phyloP scores from a whole-genome alignment of 768 basidiomycete genomes.

The Collybiopsis luxurians region DNA sequence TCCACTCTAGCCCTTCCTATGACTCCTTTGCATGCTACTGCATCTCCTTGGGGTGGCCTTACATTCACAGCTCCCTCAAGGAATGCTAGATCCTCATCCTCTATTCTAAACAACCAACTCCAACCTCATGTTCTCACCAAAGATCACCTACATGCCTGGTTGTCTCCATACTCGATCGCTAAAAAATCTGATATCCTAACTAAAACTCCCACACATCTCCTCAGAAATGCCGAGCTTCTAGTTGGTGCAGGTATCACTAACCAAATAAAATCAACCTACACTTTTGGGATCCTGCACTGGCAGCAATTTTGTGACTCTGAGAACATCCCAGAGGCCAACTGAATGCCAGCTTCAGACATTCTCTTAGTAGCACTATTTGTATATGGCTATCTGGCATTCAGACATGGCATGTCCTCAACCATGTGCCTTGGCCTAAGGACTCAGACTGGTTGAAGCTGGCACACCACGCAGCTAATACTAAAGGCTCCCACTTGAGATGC shows the following conservation, averaged over 20 bases:
- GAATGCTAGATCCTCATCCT: too few species aligned
- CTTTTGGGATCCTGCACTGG: slow-evolving; percentile 29
- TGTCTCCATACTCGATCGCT: too few species aligned
- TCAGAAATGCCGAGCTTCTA: not conserved
- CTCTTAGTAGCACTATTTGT: slow-evolving; percentile 24
- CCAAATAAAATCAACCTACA: slow-evolving; percentile 22
- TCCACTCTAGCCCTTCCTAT: too few species aligned
- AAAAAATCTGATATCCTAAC: not conserved
- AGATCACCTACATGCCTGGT: too few species aligned
- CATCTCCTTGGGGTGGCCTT: too few species aligned
- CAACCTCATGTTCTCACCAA: too few species aligned
- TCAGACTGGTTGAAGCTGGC: slow-evolving; percentile 14
- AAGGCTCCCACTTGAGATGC: slow-evolving; percentile 10
- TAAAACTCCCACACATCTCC: not conserved
- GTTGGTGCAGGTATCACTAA: slow-evolving; percentile 3
- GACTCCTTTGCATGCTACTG: too few species aligned
- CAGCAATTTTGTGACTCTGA: slow-evolving; percentile 29
- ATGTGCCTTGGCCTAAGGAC: slow-evolving; percentile 33
- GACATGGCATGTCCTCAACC: slow-evolving; percentile 33
- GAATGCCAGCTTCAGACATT: slow-evolving; percentile 25
- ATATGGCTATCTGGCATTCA: slow-evolving; percentile 33
- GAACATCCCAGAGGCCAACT: slow-evolving; percentile 20
- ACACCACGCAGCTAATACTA: slow-evolving; percentile 19
- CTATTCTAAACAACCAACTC: too few species aligned
- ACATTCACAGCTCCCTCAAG: too few species aligned